Base-by-base conservation (phyloP, 257 asterid species). In the Penstemon eatonii region DNA sequence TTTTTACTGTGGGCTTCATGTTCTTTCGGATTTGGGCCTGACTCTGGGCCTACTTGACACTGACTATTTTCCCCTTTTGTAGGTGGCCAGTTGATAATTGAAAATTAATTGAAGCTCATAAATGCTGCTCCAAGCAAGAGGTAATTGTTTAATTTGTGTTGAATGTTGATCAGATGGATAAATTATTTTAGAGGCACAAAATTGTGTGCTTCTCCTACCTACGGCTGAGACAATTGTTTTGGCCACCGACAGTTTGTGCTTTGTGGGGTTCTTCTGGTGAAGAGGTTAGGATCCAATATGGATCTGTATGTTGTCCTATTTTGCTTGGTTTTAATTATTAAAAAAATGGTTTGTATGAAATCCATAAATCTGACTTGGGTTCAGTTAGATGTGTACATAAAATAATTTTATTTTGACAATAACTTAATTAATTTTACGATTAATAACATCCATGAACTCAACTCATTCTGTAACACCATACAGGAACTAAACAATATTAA, bases 171-270 rank as follows among this genome's bases (percentile, higher is more conserved):
- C 33, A 36, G 6, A 43, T 37, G 60, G 60, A 51, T 40, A 51
- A 8, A 13, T 41, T 41, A 42, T 41, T 63, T 63, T 63, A 15
- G 18, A 12, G 55, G 56, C 66, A 68, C 39, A 57, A 56, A 56
- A 57, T 57, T 9, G 47, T 53, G 33, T 18, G 57, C 12, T 8
- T 11, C 12, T 54, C n/a, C 11, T 13, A 56, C 36, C 4, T 63
- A 8, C 43, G n/a, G n/a, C 39, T 41, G 6, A 25, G 63, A 66
- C 25, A 60, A 42, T 39, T 68, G 11, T 60, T 25, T 56, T 58
- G 49, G 37, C 73, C 55, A 69, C 82, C 74, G 69, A 73, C 68
- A 53, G 67, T 64, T 25, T 53, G 60, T 65, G 79, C 63, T 64
- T 25, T 53, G 60, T 65, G 79, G 72, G 66, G 41, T 2, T 57